Base-by-base conservation (phyloP, 148 eudicot genomes). In the Amaranthus cruentus region DNA sequence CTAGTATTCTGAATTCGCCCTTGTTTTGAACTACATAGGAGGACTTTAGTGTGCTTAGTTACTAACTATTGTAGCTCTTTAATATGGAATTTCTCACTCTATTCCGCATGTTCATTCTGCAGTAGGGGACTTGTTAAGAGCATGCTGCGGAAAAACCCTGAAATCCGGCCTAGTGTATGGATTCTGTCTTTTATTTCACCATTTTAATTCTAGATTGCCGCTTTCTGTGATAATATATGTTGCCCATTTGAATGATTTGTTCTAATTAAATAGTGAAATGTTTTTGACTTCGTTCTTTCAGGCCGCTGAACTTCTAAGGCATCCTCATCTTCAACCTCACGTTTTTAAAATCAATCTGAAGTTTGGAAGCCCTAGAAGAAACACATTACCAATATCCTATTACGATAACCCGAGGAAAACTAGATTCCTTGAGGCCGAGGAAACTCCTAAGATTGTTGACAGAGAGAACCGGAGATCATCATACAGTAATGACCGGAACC, bases 141-240 rank as follows among this genome's bases (percentile, higher is more conserved):
- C 76, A 89, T 95, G 98, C 88, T 95, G 75, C 85, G 98, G 77
- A 94, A 88, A 80, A 88, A 91, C 73, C 98, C 98, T 60, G 98
- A 90, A 80, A 78, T 84, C 9, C 83, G 98, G 77, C 98, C 98
- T 58, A 91, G 97, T 79, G 98, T 95, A 95, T 60, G 94, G 61
- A 63, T 71, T 58, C 67, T 2, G 38, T 60, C 62, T 63, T 9
- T 28, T 72, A 42, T 66, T 18, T 64, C 46, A 63, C 38, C 67
- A 53, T 57, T 52, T 62, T 54, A 48, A 8, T 14, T n/a, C 7
- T 58, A 51, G 59, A 9, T 42, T 50, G 43, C 46, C 6, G 5
- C 46, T 59, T 72, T 13, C 66, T 59, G 53, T 59, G 28, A 6
- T 68, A 42, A 8, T 44, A 1, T 46, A 28, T 21, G 6, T 9